A percentile compares a stretch with the other conserved stretches of the same genome.
These are phyloP conservation scores for Paragyromitra xinjiangensis DNA, from an alignment of 495 filamentous ascomycete species.

Conservation along the genomic window DNA sequence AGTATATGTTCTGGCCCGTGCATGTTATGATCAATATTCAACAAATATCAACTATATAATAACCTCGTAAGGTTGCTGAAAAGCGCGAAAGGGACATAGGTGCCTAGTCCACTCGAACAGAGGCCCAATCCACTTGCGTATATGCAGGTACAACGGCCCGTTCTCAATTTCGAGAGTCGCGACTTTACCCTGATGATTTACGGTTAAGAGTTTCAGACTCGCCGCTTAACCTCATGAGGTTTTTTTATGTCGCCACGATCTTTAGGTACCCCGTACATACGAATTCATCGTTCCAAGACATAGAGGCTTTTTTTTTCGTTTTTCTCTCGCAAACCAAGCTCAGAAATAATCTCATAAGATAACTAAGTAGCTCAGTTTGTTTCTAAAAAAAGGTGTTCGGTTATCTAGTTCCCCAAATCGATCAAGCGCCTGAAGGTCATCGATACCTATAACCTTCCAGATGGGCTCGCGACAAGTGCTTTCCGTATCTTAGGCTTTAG, in stretches of 20 bases:
- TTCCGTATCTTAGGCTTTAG: constrained; percentile 35
- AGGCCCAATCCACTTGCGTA: constrained; percentile 35
- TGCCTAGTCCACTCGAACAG: background rate
- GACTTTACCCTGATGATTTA: constrained; percentile 19
- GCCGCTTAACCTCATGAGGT: constrained; percentile 8
- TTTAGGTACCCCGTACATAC: background rate
- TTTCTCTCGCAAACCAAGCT: background rate
- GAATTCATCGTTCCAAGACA: constrained; percentile 3
- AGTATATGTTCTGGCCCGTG: constrained; percentile 23
- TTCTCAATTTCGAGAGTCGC: constrained; percentile 19
- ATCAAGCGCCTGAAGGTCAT: constrained; percentile 3
- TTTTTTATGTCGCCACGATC: background rate
- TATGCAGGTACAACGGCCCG: constrained; percentile 50
- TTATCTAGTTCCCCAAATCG: constrained; percentile 15
- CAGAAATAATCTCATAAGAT: constrained; percentile 2
- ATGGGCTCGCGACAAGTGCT: constrained; percentile 4
- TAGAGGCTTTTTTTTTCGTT: background rate
- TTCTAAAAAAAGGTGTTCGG: constrained; percentile 32
- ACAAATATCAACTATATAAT: constrained; percentile 21
- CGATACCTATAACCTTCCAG: constrained; percentile 28
- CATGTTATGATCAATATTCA: constrained; percentile 47
- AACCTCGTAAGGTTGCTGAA: background rate
- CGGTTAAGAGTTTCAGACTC: constrained; percentile 3
- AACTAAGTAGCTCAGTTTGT: constrained; percentile 10
- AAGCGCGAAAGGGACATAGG: constrained; percentile 14